Percentiles rank a stretch among this genome's conserved stretches.
These are phyloP conservation scores for Heimioporus sp. DNA, from an alignment of 768 basidiomycete genomes.

Conservation along the genomic window DNA sequence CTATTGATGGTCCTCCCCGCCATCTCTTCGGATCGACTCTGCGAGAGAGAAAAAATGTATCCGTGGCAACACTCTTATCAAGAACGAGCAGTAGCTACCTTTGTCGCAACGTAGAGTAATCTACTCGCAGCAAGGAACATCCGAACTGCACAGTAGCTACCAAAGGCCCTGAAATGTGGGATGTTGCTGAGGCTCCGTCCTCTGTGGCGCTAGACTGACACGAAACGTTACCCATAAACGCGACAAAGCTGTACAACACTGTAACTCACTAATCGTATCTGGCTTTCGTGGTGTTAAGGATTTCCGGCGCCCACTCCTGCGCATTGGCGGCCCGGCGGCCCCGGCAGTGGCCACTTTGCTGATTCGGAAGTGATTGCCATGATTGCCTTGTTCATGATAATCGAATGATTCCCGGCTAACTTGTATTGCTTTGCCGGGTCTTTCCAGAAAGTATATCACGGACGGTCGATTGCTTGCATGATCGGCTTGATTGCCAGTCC, in stretches of 20 bases:
- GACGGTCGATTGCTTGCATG: too few species aligned
- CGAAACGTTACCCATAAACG: too few species aligned
- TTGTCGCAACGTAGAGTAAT: conserved; percentile 1
- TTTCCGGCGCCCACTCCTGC: not conserved
- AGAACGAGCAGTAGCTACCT: not conserved
- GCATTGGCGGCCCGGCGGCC: too few species aligned
- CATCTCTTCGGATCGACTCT: conserved; percentile 11
- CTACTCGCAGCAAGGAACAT: conserved; percentile 4
- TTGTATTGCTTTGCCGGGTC: too few species aligned
- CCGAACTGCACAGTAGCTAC: conserved; percentile 1
- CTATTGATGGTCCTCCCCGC: not conserved
- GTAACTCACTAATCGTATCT: conserved; percentile 6
- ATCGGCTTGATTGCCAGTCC: too few species aligned
- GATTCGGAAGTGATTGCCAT: too few species aligned
- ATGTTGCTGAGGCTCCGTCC: not conserved
- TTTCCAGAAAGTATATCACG: too few species aligned
- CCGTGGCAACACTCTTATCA: too few species aligned
- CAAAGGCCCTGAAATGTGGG: not conserved
- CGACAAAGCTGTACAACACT: not conserved
- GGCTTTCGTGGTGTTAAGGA: not conserved
- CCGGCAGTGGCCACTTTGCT: too few species aligned
- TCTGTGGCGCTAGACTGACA: not conserved
- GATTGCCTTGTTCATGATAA: too few species aligned
- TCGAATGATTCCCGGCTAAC: too few species aligned
- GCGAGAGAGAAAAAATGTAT: not conserved